Evolutionary conservation across 345 rosid genomes (phyloP).

Genomic region (Eucalyptus paniculata): DNA sequence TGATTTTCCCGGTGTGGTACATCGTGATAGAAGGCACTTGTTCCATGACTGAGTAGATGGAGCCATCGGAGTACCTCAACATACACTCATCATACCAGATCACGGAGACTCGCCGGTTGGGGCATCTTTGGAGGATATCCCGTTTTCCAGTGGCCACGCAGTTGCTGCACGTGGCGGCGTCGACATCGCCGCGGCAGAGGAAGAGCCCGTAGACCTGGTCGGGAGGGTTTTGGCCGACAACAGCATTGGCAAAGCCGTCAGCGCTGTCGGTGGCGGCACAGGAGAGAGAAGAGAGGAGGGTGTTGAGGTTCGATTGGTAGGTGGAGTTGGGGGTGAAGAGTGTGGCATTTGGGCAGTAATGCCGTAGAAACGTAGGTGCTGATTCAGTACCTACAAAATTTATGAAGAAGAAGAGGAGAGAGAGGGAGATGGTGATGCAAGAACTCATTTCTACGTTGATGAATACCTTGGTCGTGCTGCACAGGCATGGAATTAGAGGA

Average conservation of each 20-base stretch:
- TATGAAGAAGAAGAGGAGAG: not conserved
- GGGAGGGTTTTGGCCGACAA: not conserved
- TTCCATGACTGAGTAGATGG: not conserved
- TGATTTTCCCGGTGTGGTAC: not conserved
- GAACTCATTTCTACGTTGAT: not conserved
- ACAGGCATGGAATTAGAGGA: not conserved
- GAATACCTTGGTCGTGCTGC: not conserved
- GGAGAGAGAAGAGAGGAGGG: not conserved
- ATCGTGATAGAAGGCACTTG: accelerated
- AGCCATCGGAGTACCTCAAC: slow-evolving; percentile 3
- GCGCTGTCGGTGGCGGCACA: not conserved
- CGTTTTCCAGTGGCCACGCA: not conserved
- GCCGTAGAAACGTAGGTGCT: not conserved
- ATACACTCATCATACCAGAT: slow-evolving; percentile 21
- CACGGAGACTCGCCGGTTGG: not conserved
- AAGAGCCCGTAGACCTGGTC: slow-evolving; percentile 18
- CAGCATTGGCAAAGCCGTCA: not conserved
- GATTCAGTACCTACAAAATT: not conserved
- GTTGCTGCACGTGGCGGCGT: not conserved
- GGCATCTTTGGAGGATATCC: slow-evolving; percentile 11
- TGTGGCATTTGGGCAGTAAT: not conserved
- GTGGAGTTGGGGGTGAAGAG: not conserved
- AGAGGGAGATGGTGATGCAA: not conserved
- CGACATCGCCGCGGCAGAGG: slow-evolving; percentile 24
- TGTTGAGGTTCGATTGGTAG: not conserved